Conservation (phyloP, 2,329 filamentous ascomycete genomes). For the Fusarium sp. region DNA sequence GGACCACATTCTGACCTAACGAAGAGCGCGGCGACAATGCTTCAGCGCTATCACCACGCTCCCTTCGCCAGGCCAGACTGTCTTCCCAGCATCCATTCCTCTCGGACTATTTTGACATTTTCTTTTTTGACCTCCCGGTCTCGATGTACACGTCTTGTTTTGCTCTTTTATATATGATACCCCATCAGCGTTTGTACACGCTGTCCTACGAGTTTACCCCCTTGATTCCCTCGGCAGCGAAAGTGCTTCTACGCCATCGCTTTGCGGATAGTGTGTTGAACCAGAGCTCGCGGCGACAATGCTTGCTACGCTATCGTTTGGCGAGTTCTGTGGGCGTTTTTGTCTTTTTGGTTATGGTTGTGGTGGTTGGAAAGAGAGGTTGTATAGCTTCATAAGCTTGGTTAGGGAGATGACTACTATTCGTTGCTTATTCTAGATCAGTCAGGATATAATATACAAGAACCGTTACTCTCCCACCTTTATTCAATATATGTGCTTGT, state of each 20-base stretch:
- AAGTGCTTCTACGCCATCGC: slow-evolving; percentile 68
- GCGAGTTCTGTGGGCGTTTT: slow-evolving; percentile 62
- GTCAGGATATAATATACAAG: slow-evolving; percentile 21
- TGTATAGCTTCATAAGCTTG: slow-evolving; percentile 1
- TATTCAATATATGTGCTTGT: background rate
- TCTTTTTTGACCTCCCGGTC: slow-evolving; percentile 26
- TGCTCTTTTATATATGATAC: slow-evolving; percentile 55
- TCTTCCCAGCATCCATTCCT: slow-evolving; percentile 8
- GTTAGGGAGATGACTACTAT: slow-evolving; percentile 1
- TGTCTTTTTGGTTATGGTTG: slow-evolving; percentile 23
- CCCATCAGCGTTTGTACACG: slow-evolving; percentile 60
- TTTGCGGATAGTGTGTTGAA: slow-evolving; percentile 64
- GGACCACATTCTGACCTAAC: slow-evolving; percentile 5
- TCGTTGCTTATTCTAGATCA: background rate
- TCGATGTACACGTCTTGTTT: slow-evolving; percentile 40
- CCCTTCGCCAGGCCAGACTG: slow-evolving; percentile 6
- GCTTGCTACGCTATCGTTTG: slow-evolving; percentile 65
- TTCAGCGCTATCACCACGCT: slow-evolving; percentile 61
- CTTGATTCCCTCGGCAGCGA: slow-evolving; percentile 61
- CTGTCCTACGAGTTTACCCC: slow-evolving; percentile 56
- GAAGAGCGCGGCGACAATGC: slow-evolving; percentile 61
- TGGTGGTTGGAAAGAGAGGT: background rate
- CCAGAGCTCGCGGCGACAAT: slow-evolving; percentile 65
- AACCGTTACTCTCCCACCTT: slow-evolving; percentile 31
- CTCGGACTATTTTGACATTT: slow-evolving; percentile 24